Base-by-base conservation (phyloP, 441 rosid genomes). In the Croton laevigatus region DNA sequence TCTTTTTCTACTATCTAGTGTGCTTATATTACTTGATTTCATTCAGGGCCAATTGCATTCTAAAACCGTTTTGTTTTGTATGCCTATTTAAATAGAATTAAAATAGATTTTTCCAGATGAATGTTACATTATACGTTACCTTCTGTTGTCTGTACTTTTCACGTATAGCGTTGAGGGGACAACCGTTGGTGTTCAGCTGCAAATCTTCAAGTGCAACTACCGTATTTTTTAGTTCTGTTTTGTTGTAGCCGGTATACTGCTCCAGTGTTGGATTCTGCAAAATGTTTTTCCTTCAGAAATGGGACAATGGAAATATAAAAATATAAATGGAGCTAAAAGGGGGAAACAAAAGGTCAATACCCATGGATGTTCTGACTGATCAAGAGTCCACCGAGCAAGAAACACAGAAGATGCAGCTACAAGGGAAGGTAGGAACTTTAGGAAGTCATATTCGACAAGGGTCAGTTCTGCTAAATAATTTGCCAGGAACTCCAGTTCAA, bases 351-450 rank as follows among this genome's bases (percentile, higher is more conserved):
- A 69, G 51, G 48, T 86, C 52, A 71, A 91, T 27, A 40, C 97
- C 97, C 97, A 91, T 12, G 97, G 97, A 75, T 89, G 77, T 68
- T 78, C 91, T 51, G 89, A 79, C 65, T 85, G 96, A 66, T 81
- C 59, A 65, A 91, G 92, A 27, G 91, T 88, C 97, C 97, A 91
- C 79, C 85, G 76, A 32, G 97, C 94, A 19, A 91, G 84, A 77
- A 91, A 84, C 71, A 91, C 93, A 40, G 91, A 87, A 71, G 97
- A 88, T 46, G 97, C 97, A 53, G 97, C 97, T 72, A 82, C 45
- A 17, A 88, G 73, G 53, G 97, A 91, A 66, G 97, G 97, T 51
- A 86, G 73, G 79, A 84, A 84, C 82, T 81, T 83, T 38, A 89
- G 82, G 84, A 91, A 89, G 75, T 72, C 81, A 69, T 89, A 91